These are phyloP conservation scores for Hypericum androsaemum DNA, from an alignment of 345 rosid genomes.

Conservation along the genomic window DNA sequence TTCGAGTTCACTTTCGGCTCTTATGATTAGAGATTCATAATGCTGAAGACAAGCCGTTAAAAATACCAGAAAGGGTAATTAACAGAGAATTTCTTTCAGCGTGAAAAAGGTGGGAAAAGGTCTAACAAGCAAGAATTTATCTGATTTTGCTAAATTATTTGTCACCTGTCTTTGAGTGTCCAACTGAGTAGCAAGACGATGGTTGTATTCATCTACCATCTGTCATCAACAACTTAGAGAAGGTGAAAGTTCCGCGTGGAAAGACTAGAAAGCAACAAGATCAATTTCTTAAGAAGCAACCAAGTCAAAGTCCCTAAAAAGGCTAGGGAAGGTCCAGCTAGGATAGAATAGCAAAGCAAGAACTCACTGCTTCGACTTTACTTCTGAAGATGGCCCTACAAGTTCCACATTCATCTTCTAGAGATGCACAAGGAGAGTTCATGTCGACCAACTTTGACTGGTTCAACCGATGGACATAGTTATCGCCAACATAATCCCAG, in stretches of 20 bases:
- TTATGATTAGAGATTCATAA: slow-evolving; percentile 65
- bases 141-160: not conserved
- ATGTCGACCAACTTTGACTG: slow-evolving; percentile 68
- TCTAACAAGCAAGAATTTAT: not conserved
- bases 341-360: slow-evolving; percentile 5
- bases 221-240: slow-evolving; percentile 18
- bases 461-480: slow-evolving; percentile 82
- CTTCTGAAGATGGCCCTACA: slow-evolving; percentile 71
- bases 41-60: slow-evolving; percentile 28
- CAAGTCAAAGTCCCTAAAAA: slow-evolving; percentile 1
- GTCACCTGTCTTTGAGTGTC: slow-evolving; percentile 79
- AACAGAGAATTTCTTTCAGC: no score
- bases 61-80: no score
- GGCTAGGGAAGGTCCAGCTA: not conserved
- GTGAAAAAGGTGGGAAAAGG: not conserved
- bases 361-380: slow-evolving; percentile 82
- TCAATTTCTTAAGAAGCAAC: not conserved
- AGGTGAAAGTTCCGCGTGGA: slow-evolving; percentile 4
- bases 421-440: slow-evolving; percentile 40
- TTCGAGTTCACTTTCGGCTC: slow-evolving; percentile 66
- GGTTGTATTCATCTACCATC: slow-evolving; percentile 79
- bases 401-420: slow-evolving; percentile 53
- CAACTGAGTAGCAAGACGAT: slow-evolving; percentile 72
- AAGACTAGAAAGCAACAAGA: not conserved
- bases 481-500: slow-evolving; percentile 97